phyloP scores from a whole-genome alignment of 1,284 basidiomycete genomes.

The Nidula niveotomentosa region DNA sequence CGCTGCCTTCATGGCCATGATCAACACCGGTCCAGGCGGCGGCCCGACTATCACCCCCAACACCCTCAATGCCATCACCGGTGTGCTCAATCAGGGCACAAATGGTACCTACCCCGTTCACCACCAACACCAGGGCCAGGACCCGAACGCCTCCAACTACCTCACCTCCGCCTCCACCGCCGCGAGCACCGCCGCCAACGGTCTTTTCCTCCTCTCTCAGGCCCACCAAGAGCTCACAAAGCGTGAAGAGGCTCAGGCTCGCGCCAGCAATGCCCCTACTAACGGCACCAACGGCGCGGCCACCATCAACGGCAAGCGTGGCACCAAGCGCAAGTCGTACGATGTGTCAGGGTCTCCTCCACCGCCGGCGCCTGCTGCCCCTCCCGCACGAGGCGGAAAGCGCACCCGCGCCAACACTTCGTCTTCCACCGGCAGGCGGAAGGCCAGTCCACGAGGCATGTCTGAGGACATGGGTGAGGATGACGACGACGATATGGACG shows the following conservation, averaged over 20 bases:
- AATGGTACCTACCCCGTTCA: constrained; percentile 26
- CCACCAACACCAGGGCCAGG: constrained; percentile 11
- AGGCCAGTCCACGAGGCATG: constrained; percentile 20
- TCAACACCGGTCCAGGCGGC: constrained; percentile 59
- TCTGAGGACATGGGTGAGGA: constrained; percentile 30
- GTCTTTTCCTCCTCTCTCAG: constrained; percentile 90
- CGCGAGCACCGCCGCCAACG: constrained; percentile 75
- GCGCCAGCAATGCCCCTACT: constrained; percentile 34
- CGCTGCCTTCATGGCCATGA: constrained; percentile 90
- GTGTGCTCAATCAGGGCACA: constrained; percentile 50
- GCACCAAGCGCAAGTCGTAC: constrained; percentile 67
- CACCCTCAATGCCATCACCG: constrained; percentile 81
- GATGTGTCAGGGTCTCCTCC: constrained; percentile 41
- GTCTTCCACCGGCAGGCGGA: constrained; percentile 19
- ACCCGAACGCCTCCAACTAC: constrained; percentile 30
- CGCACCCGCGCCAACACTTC: constrained; percentile 42
- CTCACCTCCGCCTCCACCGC: constrained; percentile 46
- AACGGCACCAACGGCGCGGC: constrained; percentile 20
- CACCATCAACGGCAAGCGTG: constrained; percentile 43
- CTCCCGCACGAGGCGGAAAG: constrained; percentile 30
- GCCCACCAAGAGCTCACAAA: constrained; percentile 97
- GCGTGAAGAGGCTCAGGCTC: constrained; percentile 77
- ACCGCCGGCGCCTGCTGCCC: constrained; percentile 23
- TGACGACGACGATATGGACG: constrained; percentile 48
- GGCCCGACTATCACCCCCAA: constrained; percentile 88